A percentile compares a stretch with the other conserved stretches of the same genome.
Evolutionary conservation across 352 stramenopile genomes (phyloP).

Genomic region (Phytophthora agathidicida): DNA sequence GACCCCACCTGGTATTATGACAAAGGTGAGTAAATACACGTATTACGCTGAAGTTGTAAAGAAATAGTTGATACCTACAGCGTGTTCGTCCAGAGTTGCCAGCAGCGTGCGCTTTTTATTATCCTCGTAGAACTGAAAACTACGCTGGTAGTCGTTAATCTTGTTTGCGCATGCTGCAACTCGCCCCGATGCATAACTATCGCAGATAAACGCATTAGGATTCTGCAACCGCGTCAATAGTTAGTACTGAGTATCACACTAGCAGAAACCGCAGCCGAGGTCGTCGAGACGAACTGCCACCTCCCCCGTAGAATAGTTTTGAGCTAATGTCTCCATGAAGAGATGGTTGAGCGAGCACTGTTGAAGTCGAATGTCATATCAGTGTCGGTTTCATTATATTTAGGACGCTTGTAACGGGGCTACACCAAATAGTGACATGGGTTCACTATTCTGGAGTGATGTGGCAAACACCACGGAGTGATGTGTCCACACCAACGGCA

Average conservation of each 20-base stretch:
- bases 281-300: slow-evolving; percentile 61
- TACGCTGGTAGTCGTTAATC: slow-evolving; percentile 67
- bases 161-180: slow-evolving; percentile 77
- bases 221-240: background rate
- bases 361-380: too few relatives aligned
- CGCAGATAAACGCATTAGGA: background rate
- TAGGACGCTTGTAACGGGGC: too few relatives aligned
- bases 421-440: too few relatives aligned
- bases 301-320: slow-evolving; percentile 54
- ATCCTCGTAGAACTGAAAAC: slow-evolving; percentile 76
- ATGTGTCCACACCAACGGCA: too few relatives aligned
- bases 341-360: too few relatives aligned
- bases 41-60: background rate
- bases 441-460: slow-evolving; percentile 10
- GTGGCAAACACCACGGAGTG: too few relatives aligned
- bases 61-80: slow-evolving; percentile 34
- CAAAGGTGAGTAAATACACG: background rate
- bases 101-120: slow-evolving; percentile 62
- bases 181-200: slow-evolving; percentile 65
- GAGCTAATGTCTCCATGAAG: slow-evolving; percentile 16
- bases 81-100: slow-evolving; percentile 71
- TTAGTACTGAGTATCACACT: slow-evolving; percentile 32
- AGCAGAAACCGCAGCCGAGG: slow-evolving; percentile 73
- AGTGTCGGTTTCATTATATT: too few relatives aligned
- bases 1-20: slow-evolving; percentile 56